Conservation (phyloP, 202 grass and related monocot genomes). For the Dendrocalamus latiflorus region DNA sequence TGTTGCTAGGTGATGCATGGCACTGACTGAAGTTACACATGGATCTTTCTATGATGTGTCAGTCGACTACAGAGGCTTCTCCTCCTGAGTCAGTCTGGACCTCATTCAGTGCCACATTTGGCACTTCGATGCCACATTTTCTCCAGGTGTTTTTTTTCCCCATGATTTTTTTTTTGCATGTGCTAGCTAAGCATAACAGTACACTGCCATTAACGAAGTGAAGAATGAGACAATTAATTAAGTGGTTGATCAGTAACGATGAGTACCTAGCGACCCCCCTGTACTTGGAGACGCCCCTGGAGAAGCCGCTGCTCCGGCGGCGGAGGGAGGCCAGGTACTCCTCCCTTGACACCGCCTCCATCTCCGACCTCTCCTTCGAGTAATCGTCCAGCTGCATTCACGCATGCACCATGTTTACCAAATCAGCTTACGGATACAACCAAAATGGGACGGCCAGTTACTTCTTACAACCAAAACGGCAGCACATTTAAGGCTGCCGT, state of each 20-base stretch:
- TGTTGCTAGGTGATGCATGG: conserved; percentile 5
- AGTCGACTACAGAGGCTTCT: conserved; percentile 2
- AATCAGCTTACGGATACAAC: too few species aligned
- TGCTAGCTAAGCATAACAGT: not conserved
- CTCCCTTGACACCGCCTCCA: conserved; percentile 63
- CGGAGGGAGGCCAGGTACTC: conserved; percentile 77
- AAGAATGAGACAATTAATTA: not conserved
- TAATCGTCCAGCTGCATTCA: conserved; percentile 66
- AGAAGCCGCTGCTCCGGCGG: conserved; percentile 91
- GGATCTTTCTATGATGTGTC: conserved; percentile 20
- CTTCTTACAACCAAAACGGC: not conserved
- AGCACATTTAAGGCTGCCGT: not conserved
- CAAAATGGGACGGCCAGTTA: too few species aligned
- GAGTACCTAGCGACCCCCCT: conserved; percentile 89
- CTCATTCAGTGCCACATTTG: conserved; percentile 22
- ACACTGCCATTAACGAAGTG: not conserved
- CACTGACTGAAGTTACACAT: conserved; percentile 25
- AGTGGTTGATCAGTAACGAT: not conserved
- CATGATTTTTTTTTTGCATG: not conserved
- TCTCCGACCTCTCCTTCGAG: conserved; percentile 54
- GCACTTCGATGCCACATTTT: conserved; percentile 1
- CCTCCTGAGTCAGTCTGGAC: conserved; percentile 13
- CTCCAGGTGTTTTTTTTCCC: not conserved
- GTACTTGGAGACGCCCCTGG: conserved; percentile 97
- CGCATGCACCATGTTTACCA: not conserved